Base-by-base conservation (phyloP, 805 yeast genomes). In the Candida ovalis region DNA sequence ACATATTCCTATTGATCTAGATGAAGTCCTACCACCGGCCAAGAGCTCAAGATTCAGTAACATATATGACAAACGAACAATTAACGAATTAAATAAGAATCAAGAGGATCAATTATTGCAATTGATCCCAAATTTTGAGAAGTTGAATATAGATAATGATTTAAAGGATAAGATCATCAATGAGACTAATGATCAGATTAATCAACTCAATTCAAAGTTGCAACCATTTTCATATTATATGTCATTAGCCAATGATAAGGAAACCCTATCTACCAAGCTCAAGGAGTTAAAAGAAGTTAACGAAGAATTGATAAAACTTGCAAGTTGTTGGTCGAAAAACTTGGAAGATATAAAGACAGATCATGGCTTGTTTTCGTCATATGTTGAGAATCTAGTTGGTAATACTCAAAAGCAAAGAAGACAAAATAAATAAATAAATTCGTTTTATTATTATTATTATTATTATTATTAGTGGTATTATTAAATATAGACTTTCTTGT, bases 371-470 rank as follows among this genome's bases (percentile, higher is more conserved):
- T 90, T 84, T 61, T 96, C 92, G 57, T 76, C 84, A 2, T 96
- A 94, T 55, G 90, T 94, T 38, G 96, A 89, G 61, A 90, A 88
- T 58, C 70, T 91, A 56, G 87, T 91, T 15, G 97, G 96, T 7
- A 90, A 91, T 62, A 86, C 96, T 6, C 97, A 94, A 64, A 80
- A 88, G 57, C 58, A 86, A 44, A 77, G 86, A 56, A 73, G 92
- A 44, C 49, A 50, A 22, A 51, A 50, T n/a, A 45, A 46, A 22
- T 30, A 24, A 41, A 33, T n/a, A n/a, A n/a, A n/a, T n/a, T n/a
- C n/a, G n/a, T n/a, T n/a, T 32, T 15, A 18, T 18, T 21, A 40
- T 42, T n/a, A n/a, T n/a, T n/a, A n/a, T n/a, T n/a, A n/a, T n/a
- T n/a, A n/a, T n/a, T n/a, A n/a, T n/a, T n/a, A n/a, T n/a, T n/a